phyloP scores from a whole-genome alignment of 2,329 filamentous ascomycete species.

The Westerdykella sp. region DNA sequence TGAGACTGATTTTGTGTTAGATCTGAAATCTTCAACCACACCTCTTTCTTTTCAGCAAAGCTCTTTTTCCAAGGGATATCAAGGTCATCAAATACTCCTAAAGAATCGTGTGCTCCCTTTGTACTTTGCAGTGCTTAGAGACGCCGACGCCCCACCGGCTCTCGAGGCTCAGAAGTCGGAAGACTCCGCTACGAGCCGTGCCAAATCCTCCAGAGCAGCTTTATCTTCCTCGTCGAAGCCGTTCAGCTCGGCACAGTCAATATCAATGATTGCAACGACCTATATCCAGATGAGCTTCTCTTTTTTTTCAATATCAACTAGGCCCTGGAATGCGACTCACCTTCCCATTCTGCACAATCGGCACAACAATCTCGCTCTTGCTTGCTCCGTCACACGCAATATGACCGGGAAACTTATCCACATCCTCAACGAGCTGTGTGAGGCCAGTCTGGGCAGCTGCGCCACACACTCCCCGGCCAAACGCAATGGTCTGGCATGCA shows the following conservation, averaged over 20 bases:
- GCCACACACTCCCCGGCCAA: conserved; percentile 71
- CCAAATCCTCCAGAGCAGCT: conserved; percentile 58
- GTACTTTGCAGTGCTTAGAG: no score
- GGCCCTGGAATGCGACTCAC: conserved; percentile 24
- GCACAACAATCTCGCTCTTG: conserved; percentile 76
- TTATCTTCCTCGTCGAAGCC: conserved; percentile 67
- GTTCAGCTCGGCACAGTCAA: conserved; percentile 62
- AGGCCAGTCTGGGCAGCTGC: conserved; percentile 53
- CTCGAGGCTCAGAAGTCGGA: conserved; percentile 26
- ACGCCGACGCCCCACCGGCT: no score
- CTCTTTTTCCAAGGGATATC: no score
- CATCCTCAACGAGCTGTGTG: conserved; percentile 63
- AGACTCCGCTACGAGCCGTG: conserved; percentile 24
- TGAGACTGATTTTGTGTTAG: no score
- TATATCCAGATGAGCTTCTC: conserved; percentile 22
- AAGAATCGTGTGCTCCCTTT: no score
- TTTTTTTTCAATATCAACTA: conserved; percentile 1
- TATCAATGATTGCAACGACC: conserved; percentile 69
- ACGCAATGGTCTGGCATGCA: conserved; percentile 71
- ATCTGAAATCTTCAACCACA: no score
- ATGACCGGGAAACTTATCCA: conserved; percentile 69
- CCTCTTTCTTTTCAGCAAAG: no score
- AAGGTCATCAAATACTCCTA: no score
- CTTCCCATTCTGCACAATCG: conserved; percentile 52
- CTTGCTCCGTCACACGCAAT: conserved; percentile 75